phyloP scores from a whole-genome alignment of 2,329 filamentous ascomycete genomes.

The Cladophialophora bantiana region DNA sequence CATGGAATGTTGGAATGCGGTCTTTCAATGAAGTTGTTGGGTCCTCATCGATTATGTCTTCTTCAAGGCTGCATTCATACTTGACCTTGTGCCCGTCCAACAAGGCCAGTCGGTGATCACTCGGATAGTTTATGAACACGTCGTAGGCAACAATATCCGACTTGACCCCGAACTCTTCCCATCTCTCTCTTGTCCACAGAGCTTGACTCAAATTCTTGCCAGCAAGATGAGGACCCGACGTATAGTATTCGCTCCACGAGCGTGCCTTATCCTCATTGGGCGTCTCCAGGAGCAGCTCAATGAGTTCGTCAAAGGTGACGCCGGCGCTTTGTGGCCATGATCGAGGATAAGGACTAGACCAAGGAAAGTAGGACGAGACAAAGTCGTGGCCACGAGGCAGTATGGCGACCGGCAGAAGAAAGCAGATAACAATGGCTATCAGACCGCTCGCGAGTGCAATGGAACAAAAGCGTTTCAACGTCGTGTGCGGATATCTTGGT shows the following conservation, averaged over 20 bases:
- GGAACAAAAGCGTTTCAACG: constrained; percentile 53
- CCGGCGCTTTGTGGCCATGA: constrained; percentile 54
- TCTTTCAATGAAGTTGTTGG: constrained; percentile 74
- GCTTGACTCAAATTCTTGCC: constrained; percentile 80
- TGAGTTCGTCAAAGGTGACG: constrained; percentile 62
- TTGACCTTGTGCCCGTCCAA: constrained; percentile 65
- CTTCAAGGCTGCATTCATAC: constrained; percentile 82
- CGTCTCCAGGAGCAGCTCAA: constrained; percentile 61
- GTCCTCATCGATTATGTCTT: constrained; percentile 85
- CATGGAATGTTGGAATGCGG: constrained; percentile 88
- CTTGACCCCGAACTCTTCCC: constrained; percentile 73
- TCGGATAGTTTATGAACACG: constrained; percentile 78
- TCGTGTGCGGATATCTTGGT: constrained; percentile 50
- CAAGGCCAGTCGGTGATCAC: constrained; percentile 72
- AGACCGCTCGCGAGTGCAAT: constrained; percentile 49
- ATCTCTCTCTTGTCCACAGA: constrained; percentile 75
- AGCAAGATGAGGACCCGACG: constrained; percentile 75
- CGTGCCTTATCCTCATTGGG: constrained; percentile 63
- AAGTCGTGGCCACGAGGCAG: constrained; percentile 46
- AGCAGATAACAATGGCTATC: constrained; percentile 48
- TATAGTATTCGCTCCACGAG: constrained; percentile 81
- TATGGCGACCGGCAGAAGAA: constrained; percentile 51
- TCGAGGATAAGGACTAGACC: constrained; percentile 48
- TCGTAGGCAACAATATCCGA: constrained; percentile 72
- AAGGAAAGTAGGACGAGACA: constrained; percentile 51